These are phyloP conservation scores for Alternaria arborescens DNA, from an alignment of 2,329 filamentous ascomycete species.

Conservation along the genomic window DNA sequence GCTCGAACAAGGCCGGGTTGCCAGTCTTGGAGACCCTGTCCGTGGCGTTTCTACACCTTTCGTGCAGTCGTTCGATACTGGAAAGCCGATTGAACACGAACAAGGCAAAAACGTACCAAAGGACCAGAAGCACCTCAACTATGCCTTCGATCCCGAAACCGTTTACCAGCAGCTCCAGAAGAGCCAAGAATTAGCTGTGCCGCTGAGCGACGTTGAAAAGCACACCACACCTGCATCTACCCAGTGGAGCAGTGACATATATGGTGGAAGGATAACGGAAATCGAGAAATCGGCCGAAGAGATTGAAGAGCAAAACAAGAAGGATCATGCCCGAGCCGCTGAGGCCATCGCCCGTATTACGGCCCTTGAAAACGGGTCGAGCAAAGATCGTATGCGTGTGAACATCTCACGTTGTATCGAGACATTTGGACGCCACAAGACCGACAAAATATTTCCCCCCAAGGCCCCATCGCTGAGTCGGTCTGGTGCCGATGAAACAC, in stretches of 20 bases:
- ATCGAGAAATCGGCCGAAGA: conserved; percentile 30
- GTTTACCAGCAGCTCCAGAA: conserved; percentile 71
- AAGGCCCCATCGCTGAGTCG: conserved; percentile 60
- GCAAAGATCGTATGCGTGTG: conserved; percentile 78
- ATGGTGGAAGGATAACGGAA: conserved; percentile 8
- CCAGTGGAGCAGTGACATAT: conserved; percentile 16
- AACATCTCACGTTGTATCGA: conserved; percentile 87
- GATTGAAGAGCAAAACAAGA: conserved; percentile 29
- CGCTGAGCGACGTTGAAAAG: conserved; percentile 45
- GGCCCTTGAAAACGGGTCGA: conserved; percentile 77
- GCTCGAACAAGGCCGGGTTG: conserved; percentile 70
- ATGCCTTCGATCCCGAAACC: conserved; percentile 74
- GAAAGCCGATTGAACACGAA: conserved; percentile 46
- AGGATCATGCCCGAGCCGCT: conserved; percentile 71
- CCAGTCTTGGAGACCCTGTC: conserved; percentile 77
- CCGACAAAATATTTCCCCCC: conserved; percentile 73
- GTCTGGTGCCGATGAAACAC: conserved; percentile 55
- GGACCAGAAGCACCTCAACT: conserved; percentile 68
- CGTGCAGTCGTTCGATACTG: conserved; percentile 79
- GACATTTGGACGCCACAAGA: conserved; percentile 89
- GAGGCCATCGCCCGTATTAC: conserved; percentile 83
- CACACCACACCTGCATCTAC: conserved; percentile 4
- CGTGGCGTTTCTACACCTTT: conserved; percentile 83
- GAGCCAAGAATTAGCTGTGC: conserved; percentile 73
- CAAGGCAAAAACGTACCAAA: conserved; percentile 35